Conservation (phyloP, 306 rosid genomes). For the Astragalus membranaceus region DNA sequence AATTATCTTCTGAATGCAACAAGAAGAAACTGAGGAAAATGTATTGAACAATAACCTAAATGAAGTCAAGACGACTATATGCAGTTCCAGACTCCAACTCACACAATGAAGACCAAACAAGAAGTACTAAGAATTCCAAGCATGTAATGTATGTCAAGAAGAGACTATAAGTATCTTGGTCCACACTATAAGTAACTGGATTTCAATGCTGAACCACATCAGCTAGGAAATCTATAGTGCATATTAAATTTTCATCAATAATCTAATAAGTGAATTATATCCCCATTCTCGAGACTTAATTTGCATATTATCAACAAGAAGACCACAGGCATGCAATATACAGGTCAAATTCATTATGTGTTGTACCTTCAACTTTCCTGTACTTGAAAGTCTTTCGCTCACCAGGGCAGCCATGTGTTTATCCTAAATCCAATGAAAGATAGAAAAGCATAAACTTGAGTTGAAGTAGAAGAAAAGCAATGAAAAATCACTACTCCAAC, state of each 20-base stretch:
- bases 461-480: not conserved
- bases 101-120: not conserved
- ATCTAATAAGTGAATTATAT: not conserved
- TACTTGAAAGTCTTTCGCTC: constrained; percentile 61
- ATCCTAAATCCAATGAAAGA: constrained; percentile 45
- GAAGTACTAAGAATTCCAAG: not conserved
- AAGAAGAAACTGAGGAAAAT: not conserved
- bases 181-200: not conserved
- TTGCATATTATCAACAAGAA: not conserved
- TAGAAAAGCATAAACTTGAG: constrained; percentile 10
- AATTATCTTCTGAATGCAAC: not conserved
- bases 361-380: constrained; percentile 63
- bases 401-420: constrained; percentile 81
- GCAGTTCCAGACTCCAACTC: not conserved
- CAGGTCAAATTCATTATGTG: not conserved
- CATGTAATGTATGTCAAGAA: not conserved
- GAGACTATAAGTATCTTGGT: not conserved
- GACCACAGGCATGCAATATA: not conserved
- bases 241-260: not conserved
- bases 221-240: not conserved
- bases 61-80: not conserved
- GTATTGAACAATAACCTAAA: not conserved
- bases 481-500: not conserved
- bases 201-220: constrained; percentile 7
- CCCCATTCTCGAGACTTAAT: not conserved